phyloP scores from a whole-genome alignment of 768 basidiomycete species.

The Phanerodontia chrysosporium region DNA sequence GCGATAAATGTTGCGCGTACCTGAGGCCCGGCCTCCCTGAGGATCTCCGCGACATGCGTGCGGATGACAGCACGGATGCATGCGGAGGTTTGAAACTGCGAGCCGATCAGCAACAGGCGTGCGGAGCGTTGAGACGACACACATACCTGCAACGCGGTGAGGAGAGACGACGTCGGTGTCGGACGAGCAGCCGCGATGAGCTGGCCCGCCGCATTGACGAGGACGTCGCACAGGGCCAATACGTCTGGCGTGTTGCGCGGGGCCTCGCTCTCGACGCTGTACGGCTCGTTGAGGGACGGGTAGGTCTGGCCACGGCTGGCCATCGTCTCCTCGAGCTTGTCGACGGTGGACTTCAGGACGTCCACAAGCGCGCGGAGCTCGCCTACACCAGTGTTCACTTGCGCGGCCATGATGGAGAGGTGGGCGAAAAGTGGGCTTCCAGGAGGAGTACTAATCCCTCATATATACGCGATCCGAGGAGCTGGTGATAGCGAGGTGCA shows the following conservation, averaged over 20 bases:
- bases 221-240: constrained; percentile 26
- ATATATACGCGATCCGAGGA: neutral
- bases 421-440: neutral
- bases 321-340: constrained; percentile 23
- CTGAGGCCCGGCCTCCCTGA: constrained; percentile 27
- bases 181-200: constrained; percentile 27
- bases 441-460: neutral
- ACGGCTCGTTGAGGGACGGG: constrained; percentile 27
- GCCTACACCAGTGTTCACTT: neutral
- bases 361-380: constrained; percentile 6
- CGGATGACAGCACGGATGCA: constrained; percentile 7
- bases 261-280: constrained; percentile 24
- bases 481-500: neutral
- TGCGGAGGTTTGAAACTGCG: constrained; percentile 8
- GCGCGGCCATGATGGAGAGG: neutral
- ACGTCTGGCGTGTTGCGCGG: constrained; percentile 26
- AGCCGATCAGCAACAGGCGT: neutral
- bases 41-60: constrained; percentile 24
- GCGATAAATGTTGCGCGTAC: neutral
- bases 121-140: neutral
- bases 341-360: constrained; percentile 9
- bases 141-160: constrained; percentile 8
- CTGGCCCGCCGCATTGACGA: constrained; percentile 31
- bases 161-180: constrained; percentile 21
- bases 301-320: constrained; percentile 14